Evolutionary conservation across 345 rosid species (phyloP), one percentile per base, ranked within the genome.

Genomic region (Lenwebbia sp.): DNA sequence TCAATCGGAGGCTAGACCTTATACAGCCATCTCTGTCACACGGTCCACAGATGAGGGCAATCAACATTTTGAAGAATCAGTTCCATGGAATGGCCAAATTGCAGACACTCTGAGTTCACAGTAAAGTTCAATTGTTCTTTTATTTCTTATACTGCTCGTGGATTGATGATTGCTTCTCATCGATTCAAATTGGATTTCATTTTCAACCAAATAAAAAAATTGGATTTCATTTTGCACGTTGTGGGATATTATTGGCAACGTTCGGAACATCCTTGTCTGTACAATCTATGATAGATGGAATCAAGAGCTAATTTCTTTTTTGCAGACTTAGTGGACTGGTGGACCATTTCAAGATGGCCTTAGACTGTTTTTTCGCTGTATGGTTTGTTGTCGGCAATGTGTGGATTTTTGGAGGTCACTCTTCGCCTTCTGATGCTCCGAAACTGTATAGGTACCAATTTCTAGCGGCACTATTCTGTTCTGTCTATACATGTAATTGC

Each of bases 361-460:
- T 96, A 58, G 98, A 96, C 88, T 95, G 96, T 92, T 96, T 96
- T 91, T 96, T 96, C 86, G 98, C 99, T 5, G 98, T 96, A 44
- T 96, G 99, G 99, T 96, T 96, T 91, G 98, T 96, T 28, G 99
- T 96, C 14, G 99, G 99, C 87, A 95, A 96, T 88, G 96, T 96
- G 82, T 96, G 99, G 99, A 96, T 96, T 74, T 96, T 96, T 86
- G 98, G 98, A 85, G 98, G 96, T 85, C 96, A 93, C 60, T 85
- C 96, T 19, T 88, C 91, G 87, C 93, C 98, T 76, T 87, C 93
- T 52, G 96, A 96, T 92, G 96, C 98, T 87, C 98, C 98, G 54
- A 96, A 96, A 89, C 87, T 96, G 90, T 96, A 96, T 92, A 93
- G 94, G 98, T 96, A 88, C 26, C 52, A 3, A 41, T 82, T 49